Base-by-base conservation (phyloP, 2,329 filamentous ascomycete genomes). In the Bimuria novae-zelandiae region DNA sequence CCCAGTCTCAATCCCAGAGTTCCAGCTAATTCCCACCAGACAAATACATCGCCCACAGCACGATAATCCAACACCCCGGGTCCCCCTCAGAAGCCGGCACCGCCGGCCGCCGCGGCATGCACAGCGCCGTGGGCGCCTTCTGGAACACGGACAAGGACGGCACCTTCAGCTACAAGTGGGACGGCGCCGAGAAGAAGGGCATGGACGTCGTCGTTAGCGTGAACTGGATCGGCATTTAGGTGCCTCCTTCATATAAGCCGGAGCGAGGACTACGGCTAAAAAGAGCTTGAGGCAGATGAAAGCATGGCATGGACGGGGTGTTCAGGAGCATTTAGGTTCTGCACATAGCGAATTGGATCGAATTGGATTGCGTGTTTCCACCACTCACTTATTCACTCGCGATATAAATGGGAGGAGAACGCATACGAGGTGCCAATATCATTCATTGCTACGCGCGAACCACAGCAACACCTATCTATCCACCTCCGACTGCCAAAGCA, bases 11-110 rank as follows among this genome's bases (percentile, higher is more conserved):
- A n/a, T n/a, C n/a, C n/a, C n/a, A n/a, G n/a, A n/a, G n/a, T n/a
- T n/a, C n/a, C n/a, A n/a, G n/a, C n/a, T n/a, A n/a, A n/a, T n/a
- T n/a, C n/a, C n/a, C n/a, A n/a, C n/a, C n/a, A n/a, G n/a, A 87
- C 84, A 97, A 97, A 77, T 97, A 93, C 78, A 90, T 92, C 64
- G 92, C 96, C 78, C 97, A 96, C 82, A 95, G 90, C 80, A 97
- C 93, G 62, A 97, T 97, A 71, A 95, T 97, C 64, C 93, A 99
- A 80, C 93, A 97, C 79, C 81, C 93, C 29, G 66, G 65, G 36
- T 62, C 65, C 17, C 66, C 69, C 30, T 64, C 67, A 3, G 75
- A 72, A 73, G 71, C 73, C 21, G 81, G 82, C 56, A 87, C 88
- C 71, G 88, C 89, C 51, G 93, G 92, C 51, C 86, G 92, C 61